These are phyloP conservation scores for Nothophaeocryptopus gaeumannii DNA, from an alignment of 2,329 filamentous ascomycete genomes.

Conservation along the genomic window DNA sequence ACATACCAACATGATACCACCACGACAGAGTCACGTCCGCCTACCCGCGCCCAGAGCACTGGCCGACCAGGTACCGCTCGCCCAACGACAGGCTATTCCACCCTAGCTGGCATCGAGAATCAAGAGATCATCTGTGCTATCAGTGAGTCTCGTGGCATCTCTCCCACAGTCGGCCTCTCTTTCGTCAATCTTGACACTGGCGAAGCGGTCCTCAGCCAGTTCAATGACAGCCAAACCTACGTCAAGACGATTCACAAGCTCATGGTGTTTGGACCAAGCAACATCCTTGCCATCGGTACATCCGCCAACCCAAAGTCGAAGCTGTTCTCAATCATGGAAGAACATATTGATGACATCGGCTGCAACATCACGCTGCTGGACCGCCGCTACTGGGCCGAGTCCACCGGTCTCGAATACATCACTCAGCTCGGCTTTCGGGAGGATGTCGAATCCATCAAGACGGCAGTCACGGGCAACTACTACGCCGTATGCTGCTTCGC, in stretches of 20 bases:
- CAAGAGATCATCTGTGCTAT: conserved; percentile 85
- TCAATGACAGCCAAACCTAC: conserved; percentile 91
- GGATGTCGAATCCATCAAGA: conserved; percentile 76
- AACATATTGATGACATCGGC: conserved; percentile 63
- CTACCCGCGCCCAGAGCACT: conserved; percentile 22
- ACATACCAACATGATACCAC: conserved; percentile 24
- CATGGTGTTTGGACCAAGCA: conserved; percentile 72
- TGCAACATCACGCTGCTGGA: conserved; percentile 62
- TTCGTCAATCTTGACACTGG: conserved; percentile 84
- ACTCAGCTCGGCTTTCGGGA: conserved; percentile 74
- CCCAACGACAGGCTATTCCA: conserved; percentile 56
- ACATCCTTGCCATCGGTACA: conserved; percentile 73
- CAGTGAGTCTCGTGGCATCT: conserved; percentile 81
- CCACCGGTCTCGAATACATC: conserved; percentile 72
- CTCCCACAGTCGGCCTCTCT: conserved; percentile 73
- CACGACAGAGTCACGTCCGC: conserved; percentile 23
- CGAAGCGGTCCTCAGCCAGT: conserved; percentile 82
- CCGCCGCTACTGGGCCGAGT: conserved; percentile 80
- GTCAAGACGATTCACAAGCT: conserved; percentile 85
- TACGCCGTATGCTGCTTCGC: conserved; percentile 82
- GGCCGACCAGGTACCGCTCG: conserved; percentile 34
- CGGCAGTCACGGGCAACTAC: conserved; percentile 77
- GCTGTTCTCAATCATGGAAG: conserved; percentile 69
- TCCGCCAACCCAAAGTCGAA: conserved; percentile 70
- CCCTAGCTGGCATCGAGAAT: conserved; percentile 51